Evolutionary conservation across 2,329 filamentous ascomycete genomes (phyloP).

Genomic region (Pleurostoma richardsiae): DNA sequence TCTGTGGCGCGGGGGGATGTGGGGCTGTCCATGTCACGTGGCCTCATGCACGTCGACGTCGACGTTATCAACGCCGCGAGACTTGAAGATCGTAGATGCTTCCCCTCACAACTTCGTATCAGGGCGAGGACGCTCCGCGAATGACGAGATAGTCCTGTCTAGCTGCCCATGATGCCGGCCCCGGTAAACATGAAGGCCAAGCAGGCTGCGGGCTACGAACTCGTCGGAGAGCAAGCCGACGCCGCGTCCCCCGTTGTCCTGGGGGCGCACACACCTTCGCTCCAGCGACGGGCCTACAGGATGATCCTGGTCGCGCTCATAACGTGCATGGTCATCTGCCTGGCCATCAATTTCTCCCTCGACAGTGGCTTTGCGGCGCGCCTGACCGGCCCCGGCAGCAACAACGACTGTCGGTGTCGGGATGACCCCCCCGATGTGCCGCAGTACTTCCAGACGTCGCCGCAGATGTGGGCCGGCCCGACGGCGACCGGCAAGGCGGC

Average conservation of each 20-base stretch:
- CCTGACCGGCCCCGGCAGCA: slow-evolving; percentile 11
- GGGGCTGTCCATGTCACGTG: no score
- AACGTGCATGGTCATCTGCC: slow-evolving; percentile 13
- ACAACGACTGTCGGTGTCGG: slow-evolving; percentile 19
- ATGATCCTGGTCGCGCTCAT: slow-evolving; percentile 12
- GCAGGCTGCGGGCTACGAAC: slow-evolving; percentile 10
- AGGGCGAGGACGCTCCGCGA: no score
- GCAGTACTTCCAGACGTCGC: slow-evolving; percentile 59
- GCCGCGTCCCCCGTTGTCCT: not conserved
- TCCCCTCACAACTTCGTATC: no score
- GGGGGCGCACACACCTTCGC: not conserved
- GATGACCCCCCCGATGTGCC: slow-evolving; percentile 37
- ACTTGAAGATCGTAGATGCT: no score
- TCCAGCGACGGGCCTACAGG: slow-evolving; percentile 3
- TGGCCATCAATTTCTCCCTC: slow-evolving; percentile 14
- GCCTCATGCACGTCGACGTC: no score
- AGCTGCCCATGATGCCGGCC: slow-evolving; percentile 2
- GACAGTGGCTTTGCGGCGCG: slow-evolving; percentile 8
- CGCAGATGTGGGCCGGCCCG: slow-evolving; percentile 57
- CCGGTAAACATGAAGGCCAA: slow-evolving; percentile 7
- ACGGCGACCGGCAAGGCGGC: slow-evolving; percentile 66
- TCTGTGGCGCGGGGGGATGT: no score
- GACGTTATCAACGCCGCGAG: no score
- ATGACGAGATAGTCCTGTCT: no score
- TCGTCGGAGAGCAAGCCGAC: slow-evolving; percentile 4